Percentiles rank a stretch among this genome's conserved stretches.
Evolutionary conservation across 1,284 basidiomycete genomes (phyloP).

Genomic region (Irpex sp.): DNA sequence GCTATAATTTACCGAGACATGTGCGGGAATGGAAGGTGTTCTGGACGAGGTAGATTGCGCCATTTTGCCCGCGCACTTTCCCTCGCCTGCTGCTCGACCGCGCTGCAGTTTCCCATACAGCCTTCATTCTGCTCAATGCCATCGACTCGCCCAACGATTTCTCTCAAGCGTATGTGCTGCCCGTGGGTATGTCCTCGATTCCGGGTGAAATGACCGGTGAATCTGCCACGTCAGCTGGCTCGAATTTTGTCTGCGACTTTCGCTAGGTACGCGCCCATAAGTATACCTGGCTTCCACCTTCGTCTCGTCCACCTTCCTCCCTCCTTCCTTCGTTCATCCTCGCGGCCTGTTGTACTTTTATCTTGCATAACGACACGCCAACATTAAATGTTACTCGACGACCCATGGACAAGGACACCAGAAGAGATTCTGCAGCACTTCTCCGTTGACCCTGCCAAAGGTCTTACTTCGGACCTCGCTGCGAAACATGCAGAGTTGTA

Average conservation of each 20-base stretch:
- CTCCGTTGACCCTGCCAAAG: constrained; percentile 49
- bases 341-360: constrained; percentile 10
- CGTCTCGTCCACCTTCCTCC: background rate
- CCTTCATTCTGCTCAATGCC: background rate
- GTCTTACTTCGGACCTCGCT: constrained; percentile 60
- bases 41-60: background rate
- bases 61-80: background rate
- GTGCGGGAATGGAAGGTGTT: background rate
- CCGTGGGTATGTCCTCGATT: constrained; percentile 3
- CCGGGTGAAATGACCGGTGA: constrained; percentile 3
- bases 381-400: constrained; percentile 45
- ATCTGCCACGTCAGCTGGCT: constrained; percentile 18
- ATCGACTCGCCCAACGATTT: background rate
- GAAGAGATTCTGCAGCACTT: constrained; percentile 64
- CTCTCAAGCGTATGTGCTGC: constrained; percentile 5
- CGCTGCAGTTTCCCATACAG: background rate
- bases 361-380: constrained; percentile 4
- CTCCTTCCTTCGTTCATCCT: constrained; percentile 13
- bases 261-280: constrained; percentile 2
- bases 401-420: constrained; percentile 69
- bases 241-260: constrained; percentile 9
- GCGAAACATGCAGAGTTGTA: constrained; percentile 74
- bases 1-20: background rate
- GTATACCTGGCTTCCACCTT: constrained; percentile 1
- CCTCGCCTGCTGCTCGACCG: background rate